Evolutionary conservation across 257 asterid species (phyloP).

Genomic region (Petunia axillaris): DNA sequence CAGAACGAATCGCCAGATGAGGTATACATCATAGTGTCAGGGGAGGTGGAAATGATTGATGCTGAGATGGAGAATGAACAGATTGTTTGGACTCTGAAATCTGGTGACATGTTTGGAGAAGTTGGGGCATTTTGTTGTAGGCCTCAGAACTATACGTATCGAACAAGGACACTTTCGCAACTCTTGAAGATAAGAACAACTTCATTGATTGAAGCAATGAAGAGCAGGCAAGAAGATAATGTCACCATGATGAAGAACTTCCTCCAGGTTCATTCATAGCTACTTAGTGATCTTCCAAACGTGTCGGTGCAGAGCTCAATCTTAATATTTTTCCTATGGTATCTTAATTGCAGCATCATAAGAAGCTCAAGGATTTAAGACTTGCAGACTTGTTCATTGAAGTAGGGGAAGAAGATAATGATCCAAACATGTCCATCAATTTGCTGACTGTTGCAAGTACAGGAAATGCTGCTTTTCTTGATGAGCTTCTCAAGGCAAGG

Average conservation of each 20-base stretch:
- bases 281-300: background rate
- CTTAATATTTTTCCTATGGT: background rate
- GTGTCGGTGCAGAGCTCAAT: background rate
- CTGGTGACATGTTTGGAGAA: constrained; percentile 85
- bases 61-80: constrained; percentile 62
- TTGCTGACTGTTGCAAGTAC: constrained; percentile 78
- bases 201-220: constrained; percentile 59
- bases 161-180: constrained; percentile 86
- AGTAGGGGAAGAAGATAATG: constrained; percentile 60
- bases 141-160: constrained; percentile 75
- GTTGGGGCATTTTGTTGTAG: constrained; percentile 76
- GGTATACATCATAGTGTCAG: constrained; percentile 82
- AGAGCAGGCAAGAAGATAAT: constrained; percentile 67
- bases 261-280: constrained; percentile 53
- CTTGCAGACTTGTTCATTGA: constrained; percentile 66
- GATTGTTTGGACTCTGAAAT: constrained; percentile 52
- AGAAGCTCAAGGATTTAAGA: constrained; percentile 64
- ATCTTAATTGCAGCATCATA: constrained; percentile 65
- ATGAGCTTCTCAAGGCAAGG: constrained; percentile 85
- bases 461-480: constrained; percentile 89
- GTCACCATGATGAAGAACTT: constrained; percentile 74
- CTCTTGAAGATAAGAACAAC: constrained; percentile 73
- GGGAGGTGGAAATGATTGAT: constrained; percentile 85
- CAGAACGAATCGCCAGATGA: constrained; percentile 85
- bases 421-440: constrained; percentile 64